Base-by-base conservation (phyloP, 441 rosid species). In the Hura crepitans region DNA sequence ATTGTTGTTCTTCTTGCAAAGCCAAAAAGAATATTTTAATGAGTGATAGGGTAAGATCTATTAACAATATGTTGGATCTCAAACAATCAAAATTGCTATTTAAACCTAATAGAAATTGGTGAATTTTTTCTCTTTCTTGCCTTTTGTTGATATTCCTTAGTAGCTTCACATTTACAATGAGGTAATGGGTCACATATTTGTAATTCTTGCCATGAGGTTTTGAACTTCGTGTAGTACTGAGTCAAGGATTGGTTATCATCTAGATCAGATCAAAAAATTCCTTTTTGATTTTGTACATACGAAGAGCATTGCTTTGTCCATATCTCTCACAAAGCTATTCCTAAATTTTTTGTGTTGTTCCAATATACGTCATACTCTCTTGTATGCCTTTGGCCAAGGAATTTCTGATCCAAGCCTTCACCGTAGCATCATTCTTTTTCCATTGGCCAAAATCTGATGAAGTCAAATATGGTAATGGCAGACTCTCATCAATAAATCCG, bases 261-360 rank as follows among this genome's bases (percentile, higher is more conserved):
- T 62, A n/a, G 6, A 33, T 11, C 1, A 14, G 15, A 9, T 62
- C 37, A 1, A 30, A 39, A 8, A 62, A 37, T 12, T 62, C 49
- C 53, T 43, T 33, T 33, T 33, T 33, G 4, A 63, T 69, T 45
- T 69, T 69, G 22, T 69, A 59, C 0, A 69, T 2, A 4, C 57
- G 30, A 46, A 55, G 72, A 3, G 72, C 47, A 45, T 58, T 59
- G 6, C 72, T 69, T 28, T 69, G 14, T 5, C 65, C 46, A 30
- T 58, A 69, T 1, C 57, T 69, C 5, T 59, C 72, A 14, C 8
- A 69, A 0, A 58, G 5, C 9, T 69, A 9, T 4, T 0, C 27
- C 72, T 57, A 69, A 14, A 58, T 69, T 8, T 69, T 56, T 2
- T 10, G 17, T 11, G 72, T 18, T 1, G n/a, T 68, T 23, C 42